Evolutionary conservation across 2,329 filamentous ascomycete genomes (phyloP).

Genomic region (Dothideomycetidae sp.): DNA sequence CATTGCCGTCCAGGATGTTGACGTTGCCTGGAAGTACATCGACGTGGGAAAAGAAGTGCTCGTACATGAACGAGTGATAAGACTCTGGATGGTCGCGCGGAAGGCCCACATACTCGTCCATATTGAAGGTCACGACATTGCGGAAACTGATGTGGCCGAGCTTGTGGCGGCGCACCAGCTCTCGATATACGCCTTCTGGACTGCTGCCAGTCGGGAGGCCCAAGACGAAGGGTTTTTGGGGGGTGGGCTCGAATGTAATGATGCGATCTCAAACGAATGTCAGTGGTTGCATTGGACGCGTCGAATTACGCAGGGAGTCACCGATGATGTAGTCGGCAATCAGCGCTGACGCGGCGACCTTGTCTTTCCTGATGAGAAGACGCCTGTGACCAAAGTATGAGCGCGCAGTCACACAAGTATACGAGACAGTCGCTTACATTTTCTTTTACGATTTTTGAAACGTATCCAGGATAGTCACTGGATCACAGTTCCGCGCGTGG

Average conservation of each 20-base stretch:
- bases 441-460: too few species aligned
- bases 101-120: conserved; percentile 83
- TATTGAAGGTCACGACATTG: conserved; percentile 85
- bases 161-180: conserved; percentile 58
- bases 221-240: conserved; percentile 62
- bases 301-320: too few species aligned
- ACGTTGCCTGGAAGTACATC: conserved; percentile 71
- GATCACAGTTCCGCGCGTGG: too few species aligned
- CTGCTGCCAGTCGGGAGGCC: conserved; percentile 74
- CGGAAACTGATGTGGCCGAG: conserved; percentile 66
- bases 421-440: too few species aligned
- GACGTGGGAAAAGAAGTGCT: conserved; percentile 75
- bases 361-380: conserved; percentile 67
- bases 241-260: conserved; percentile 58
- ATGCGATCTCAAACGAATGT: conserved; percentile 56
- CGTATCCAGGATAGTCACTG: too few species aligned
- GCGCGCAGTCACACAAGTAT: too few species aligned
- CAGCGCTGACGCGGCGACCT: conserved; percentile 54
- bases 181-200: conserved; percentile 62
- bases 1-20: conserved; percentile 73
- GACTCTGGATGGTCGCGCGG: conserved; percentile 71
- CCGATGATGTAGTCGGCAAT: conserved; percentile 70
- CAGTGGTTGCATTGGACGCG: conserved; percentile 3
- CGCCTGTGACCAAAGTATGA: too few species aligned
- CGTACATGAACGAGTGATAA: conserved; percentile 90